Evolutionary conservation across 2,329 filamentous ascomycete species (phyloP).

Genomic region (Phialophora macrospora): DNA sequence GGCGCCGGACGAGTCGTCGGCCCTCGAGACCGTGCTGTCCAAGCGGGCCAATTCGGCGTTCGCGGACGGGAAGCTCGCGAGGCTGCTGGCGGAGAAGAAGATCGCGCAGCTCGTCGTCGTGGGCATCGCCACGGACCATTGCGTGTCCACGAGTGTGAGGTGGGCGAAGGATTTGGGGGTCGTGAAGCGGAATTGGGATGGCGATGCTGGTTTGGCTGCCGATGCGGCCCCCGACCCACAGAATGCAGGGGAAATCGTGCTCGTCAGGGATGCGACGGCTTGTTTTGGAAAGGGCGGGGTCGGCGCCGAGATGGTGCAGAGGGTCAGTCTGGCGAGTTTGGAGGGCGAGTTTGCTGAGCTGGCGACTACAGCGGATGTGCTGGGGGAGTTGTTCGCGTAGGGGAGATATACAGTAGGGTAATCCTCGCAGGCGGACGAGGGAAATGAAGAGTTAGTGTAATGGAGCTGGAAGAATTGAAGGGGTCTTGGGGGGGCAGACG

Average conservation of each 20-base stretch:
- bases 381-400: conserved; percentile 38
- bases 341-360: conserved; percentile 54
- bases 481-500: background rate
- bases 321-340: conserved; percentile 52
- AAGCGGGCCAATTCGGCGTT: conserved; percentile 57
- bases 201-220: too few relatives aligned
- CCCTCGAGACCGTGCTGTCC: conserved; percentile 47
- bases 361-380: conserved; percentile 46
- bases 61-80: conserved; percentile 52
- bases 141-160: conserved; percentile 55
- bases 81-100: conserved; percentile 43
- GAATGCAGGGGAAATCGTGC: conserved; percentile 37
- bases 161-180: conserved; percentile 56
- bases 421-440: background rate
- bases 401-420: background rate
- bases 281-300: conserved; percentile 51
- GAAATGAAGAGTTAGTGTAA: background rate
- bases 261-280: conserved; percentile 51
- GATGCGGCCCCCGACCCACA: background rate
- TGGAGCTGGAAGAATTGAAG: background rate
- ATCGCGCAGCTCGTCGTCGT: conserved; percentile 50
- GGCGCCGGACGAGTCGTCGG: conserved; percentile 39
- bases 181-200: conserved; percentile 40
- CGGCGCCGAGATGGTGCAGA: conserved; percentile 55
- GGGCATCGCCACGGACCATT: conserved; percentile 57